Conservation (phyloP, 176 grass and related monocot genomes). For the Saccharum officinarum region DNA sequence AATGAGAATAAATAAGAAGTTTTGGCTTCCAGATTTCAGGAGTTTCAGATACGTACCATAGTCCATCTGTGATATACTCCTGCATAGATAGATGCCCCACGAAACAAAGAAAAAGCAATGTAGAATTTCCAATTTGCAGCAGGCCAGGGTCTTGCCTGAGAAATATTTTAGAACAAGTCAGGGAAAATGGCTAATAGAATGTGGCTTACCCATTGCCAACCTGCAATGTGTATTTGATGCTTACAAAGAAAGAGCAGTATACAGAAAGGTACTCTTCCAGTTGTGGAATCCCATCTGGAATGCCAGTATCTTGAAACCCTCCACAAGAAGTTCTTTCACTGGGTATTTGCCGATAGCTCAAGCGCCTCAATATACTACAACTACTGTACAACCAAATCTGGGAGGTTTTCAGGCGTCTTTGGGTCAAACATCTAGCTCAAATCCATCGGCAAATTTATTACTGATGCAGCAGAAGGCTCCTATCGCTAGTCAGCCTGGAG, state of each 20-base stretch:
- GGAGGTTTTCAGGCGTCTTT: too few species aligned
- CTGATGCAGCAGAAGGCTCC: too few species aligned
- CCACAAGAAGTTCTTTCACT: conserved; percentile 44
- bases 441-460: too few species aligned
- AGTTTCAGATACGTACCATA: conserved; percentile 56
- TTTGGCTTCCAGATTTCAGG: conserved; percentile 26
- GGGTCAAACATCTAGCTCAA: too few species aligned
- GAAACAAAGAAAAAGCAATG: conserved; percentile 87
- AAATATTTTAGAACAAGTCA: conserved; percentile 19
- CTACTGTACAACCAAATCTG: too few species aligned
- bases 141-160: conserved; percentile 82
- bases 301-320: conserved; percentile 67
- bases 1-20: conserved; percentile 28
- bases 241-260: conserved; percentile 81
- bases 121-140: conserved; percentile 89
- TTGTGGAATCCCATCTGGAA: conserved; percentile 84
- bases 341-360: too few species aligned
- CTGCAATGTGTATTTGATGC: neutral
- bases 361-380: too few species aligned
- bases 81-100: conserved; percentile 86
- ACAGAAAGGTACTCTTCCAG: conserved; percentile 82
- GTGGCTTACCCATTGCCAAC: neutral
- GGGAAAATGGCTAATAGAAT: neutral
- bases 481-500: too few species aligned
- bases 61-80: conserved; percentile 98